phyloP scores from a whole-genome alignment of 73 alveolate species.

The Paramecium tetraurelia region DNA sequence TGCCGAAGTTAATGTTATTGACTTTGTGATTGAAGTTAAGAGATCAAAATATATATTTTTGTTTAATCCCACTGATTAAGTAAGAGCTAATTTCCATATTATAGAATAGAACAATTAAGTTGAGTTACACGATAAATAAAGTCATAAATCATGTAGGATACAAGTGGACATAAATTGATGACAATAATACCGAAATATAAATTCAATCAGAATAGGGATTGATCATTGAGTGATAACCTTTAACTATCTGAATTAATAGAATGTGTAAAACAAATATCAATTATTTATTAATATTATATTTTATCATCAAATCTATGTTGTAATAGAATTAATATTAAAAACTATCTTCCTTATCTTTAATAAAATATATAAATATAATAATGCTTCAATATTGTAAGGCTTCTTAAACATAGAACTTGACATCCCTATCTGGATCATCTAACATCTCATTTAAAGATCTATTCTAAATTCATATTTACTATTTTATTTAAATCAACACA shows the following conservation, averaged over 20 bases:
- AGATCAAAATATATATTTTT: background rate
- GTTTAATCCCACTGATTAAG: background rate
- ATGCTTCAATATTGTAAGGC: constrained; percentile 66
- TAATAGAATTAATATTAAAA: background rate
- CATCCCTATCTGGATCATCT: constrained; percentile 86
- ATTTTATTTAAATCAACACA: background rate
- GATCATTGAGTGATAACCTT: background rate
- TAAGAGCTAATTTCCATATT: background rate
- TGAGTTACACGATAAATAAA: background rate
- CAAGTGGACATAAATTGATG: background rate
- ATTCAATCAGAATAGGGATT: background rate
- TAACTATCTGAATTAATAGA: background rate
- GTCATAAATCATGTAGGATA: background rate
- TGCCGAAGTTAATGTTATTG: background rate
- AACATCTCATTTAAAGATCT: constrained; percentile 59
- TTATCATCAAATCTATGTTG: background rate
- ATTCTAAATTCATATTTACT: background rate
- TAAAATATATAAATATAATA: background rate
- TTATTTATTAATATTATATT: background rate
- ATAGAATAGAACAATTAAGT: background rate
- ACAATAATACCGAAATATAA: background rate
- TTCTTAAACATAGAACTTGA: constrained; percentile 77
- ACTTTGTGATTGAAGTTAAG: background rate
- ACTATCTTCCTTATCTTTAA: background rate
- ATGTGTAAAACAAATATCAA: background rate